Percentiles rank a stretch among this genome's conserved stretches.
These are phyloP conservation scores for Cryptococcus neoformans DNA, from an alignment of 1,284 basidiomycete genomes.

Conservation along the genomic window DNA sequence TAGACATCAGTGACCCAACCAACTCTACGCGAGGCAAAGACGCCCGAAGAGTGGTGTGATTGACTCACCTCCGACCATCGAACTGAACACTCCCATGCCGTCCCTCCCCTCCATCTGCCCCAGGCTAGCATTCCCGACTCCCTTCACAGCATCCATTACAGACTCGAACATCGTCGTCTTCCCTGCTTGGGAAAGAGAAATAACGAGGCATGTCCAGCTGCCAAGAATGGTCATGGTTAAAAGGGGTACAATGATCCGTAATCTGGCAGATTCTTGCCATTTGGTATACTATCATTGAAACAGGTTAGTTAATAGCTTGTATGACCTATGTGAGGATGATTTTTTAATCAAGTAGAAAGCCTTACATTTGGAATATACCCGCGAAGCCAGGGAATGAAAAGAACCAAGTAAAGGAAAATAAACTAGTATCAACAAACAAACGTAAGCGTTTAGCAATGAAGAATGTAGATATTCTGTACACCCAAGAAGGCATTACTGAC, in stretches of 20 bases:
- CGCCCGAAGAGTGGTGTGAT: too few species aligned
- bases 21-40: neutral
- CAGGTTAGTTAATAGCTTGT: neutral
- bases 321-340: neutral
- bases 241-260: slow-evolving; percentile 44
- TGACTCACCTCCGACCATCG: slow-evolving; percentile 39
- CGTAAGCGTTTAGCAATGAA: neutral
- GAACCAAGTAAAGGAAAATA: slow-evolving; percentile 48
- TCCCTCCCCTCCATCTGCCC: slow-evolving; percentile 14
- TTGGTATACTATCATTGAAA: slow-evolving; percentile 37
- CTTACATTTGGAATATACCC: slow-evolving; percentile 48
- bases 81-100: slow-evolving; percentile 30
- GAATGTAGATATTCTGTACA: neutral
- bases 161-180: slow-evolving; percentile 22
- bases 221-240: slow-evolving; percentile 42
- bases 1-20: slow-evolving; percentile 1
- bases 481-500: slow-evolving; percentile 15
- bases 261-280: slow-evolving; percentile 46
- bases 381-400: slow-evolving; percentile 47
- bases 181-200: slow-evolving; percentile 40
- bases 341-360: neutral
- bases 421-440: slow-evolving; percentile 15
- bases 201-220: slow-evolving; percentile 40
- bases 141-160: slow-evolving; percentile 27
- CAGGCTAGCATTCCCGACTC: slow-evolving; percentile 17